phyloP scores from a whole-genome alignment of 495 filamentous ascomycete species.

The Cryomyces minteri region DNA sequence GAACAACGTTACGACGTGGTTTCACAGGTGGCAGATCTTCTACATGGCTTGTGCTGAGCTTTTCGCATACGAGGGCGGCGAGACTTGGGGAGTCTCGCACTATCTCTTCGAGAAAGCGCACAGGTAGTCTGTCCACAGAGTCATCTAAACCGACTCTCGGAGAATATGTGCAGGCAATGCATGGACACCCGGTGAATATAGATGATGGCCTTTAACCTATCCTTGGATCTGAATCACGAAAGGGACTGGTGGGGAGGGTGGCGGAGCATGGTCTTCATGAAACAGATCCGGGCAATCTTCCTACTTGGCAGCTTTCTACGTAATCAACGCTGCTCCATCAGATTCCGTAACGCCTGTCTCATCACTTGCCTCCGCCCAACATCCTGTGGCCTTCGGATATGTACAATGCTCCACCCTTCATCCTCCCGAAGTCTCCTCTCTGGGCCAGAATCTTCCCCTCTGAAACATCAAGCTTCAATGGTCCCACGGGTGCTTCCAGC shows the following conservation, averaged over 20 bases:
- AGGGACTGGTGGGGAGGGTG: too few species aligned
- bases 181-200: too few species aligned
- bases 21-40: conserved; percentile 48
- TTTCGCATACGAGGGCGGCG: conserved; percentile 39
- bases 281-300: too few species aligned
- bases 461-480: conserved; percentile 38
- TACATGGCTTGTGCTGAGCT: conserved; percentile 50
- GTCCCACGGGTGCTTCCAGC: conserved; percentile 98
- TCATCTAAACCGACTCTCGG: too few species aligned
- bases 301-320: too few species aligned
- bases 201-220: too few species aligned
- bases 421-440: background rate
- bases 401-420: background rate
- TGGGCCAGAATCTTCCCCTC: background rate
- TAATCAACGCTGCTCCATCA: too few species aligned
- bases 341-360: too few species aligned
- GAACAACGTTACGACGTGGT: conserved; percentile 35
- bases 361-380: too few species aligned
- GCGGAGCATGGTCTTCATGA: too few species aligned
- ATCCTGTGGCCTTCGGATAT: background rate
- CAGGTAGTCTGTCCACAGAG: background rate
- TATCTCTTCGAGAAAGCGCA: conserved; percentile 38
- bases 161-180: too few species aligned
- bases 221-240: too few species aligned
- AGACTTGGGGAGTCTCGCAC: conserved; percentile 44